Conservation (phyloP, 345 rosid genomes). For the Raphanus raphanistrum region DNA sequence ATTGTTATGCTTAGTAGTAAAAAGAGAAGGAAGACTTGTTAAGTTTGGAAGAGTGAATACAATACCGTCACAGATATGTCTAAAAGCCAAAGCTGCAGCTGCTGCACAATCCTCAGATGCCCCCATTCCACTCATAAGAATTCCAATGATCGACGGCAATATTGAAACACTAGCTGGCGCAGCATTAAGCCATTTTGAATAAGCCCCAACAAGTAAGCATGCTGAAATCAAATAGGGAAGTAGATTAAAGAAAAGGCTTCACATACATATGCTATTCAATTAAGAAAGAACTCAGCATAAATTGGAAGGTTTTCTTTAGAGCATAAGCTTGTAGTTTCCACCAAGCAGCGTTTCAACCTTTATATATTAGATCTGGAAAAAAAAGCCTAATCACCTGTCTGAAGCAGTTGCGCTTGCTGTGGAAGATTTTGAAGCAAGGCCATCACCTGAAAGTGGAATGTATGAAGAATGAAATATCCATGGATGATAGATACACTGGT, state of each 20-base stretch:
- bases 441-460: constrained; percentile 64
- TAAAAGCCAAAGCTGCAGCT: constrained; percentile 96
- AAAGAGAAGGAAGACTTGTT: neutral
- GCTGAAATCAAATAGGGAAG: constrained; percentile 52
- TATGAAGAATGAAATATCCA: constrained; percentile 13
- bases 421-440: constrained; percentile 82
- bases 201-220: constrained; percentile 95
- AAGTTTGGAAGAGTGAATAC: constrained; percentile 26
- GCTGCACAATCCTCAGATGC: constrained; percentile 97
- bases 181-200: constrained; percentile 94
- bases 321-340: constrained; percentile 20
- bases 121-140: constrained; percentile 89
- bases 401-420: constrained; percentile 86
- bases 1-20: constrained; percentile 14
- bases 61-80: constrained; percentile 90
- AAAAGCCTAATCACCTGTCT: constrained; percentile 61
- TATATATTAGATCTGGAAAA: constrained; percentile 10
- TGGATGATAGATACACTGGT: constrained; percentile 1
- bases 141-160: constrained; percentile 68
- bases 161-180: constrained; percentile 70
- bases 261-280: neutral
- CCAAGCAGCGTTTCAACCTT: constrained; percentile 17
- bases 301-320: constrained; percentile 5
- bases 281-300: no score
- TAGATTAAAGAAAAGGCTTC: constrained; percentile 17